These are phyloP conservation scores for Cordyceps cateniannulata DNA, from an alignment of 2,329 filamentous ascomycete genomes.

Conservation along the genomic window DNA sequence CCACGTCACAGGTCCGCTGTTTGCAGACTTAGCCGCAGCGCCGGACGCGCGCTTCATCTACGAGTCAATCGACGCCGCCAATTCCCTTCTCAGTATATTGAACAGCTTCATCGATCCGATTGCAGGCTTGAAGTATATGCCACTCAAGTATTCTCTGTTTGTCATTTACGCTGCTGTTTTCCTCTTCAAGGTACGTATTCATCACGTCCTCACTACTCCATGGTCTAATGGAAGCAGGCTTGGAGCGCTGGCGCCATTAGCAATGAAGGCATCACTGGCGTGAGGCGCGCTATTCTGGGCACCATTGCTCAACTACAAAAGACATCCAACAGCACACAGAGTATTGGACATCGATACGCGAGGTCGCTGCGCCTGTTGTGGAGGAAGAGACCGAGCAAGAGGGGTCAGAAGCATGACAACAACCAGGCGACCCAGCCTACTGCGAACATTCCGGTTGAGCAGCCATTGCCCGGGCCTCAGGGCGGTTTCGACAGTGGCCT, in stretches of 20 bases:
- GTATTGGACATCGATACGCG: conserved; percentile 56
- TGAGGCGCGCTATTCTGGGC: conserved; percentile 50
- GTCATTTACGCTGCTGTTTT: conserved; percentile 60
- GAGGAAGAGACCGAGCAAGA: conserved; percentile 31
- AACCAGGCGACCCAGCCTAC: conserved; percentile 17
- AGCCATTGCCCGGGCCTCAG: background rate
- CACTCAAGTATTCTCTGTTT: conserved; percentile 56
- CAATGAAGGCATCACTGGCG: conserved; percentile 45
- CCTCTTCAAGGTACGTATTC: conserved; percentile 49
- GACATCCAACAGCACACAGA: conserved; percentile 50
- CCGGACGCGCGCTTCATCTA: conserved; percentile 62
- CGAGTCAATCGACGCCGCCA: conserved; percentile 58
- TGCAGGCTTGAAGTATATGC: conserved; percentile 56
- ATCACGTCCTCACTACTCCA: background rate
- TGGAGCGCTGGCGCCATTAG: conserved; percentile 53
- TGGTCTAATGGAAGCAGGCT: conserved; percentile 28
- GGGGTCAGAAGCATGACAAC: conserved; percentile 13
- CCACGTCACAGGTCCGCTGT: conserved; percentile 33
- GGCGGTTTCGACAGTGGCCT: conserved; percentile 14
- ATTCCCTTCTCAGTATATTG: conserved; percentile 52
- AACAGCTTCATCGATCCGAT: conserved; percentile 54
- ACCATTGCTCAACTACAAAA: conserved; percentile 54
- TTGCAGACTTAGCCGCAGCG: conserved; percentile 49
- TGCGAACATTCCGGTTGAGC: conserved; percentile 24
- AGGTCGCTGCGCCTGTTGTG: conserved; percentile 54